These are phyloP conservation scores for Aspergillus sp. DNA, from an alignment of 2,329 filamentous ascomycete genomes.

Conservation along the genomic window DNA sequence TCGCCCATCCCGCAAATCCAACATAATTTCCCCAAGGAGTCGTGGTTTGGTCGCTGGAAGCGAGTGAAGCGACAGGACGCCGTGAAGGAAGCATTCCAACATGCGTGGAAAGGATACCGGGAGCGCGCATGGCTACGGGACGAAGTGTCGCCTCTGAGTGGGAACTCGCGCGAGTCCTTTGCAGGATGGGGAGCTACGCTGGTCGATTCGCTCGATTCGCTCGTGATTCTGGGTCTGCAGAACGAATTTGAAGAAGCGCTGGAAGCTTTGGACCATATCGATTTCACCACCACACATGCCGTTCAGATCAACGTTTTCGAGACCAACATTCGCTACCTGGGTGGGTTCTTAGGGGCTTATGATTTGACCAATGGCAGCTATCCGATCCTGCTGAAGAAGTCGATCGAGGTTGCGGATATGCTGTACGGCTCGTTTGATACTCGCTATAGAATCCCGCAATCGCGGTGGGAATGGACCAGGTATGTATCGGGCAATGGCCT, in stretches of 20 bases:
- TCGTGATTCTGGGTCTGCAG: conserved; percentile 79
- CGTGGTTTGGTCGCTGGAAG: conserved; percentile 56
- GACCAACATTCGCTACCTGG: conserved; percentile 87
- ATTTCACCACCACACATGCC: conserved; percentile 73
- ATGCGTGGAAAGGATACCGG: conserved; percentile 81
- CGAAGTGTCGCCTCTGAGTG: conserved; percentile 74
- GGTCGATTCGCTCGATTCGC: conserved; percentile 77
- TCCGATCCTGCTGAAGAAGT: conserved; percentile 70
- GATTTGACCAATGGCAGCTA: conserved; percentile 77
- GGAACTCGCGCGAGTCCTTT: conserved; percentile 73
- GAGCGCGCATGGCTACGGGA: conserved; percentile 81
- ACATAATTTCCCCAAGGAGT: conserved; percentile 66
- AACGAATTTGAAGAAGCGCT: conserved; percentile 79
- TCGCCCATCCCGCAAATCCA: conserved; percentile 76
- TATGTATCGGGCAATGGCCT: conserved; percentile 27
- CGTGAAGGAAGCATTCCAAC: conserved; percentile 72
- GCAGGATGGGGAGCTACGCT: conserved; percentile 88
- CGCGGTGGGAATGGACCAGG: conserved; percentile 77
- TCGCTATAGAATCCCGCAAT: conserved; percentile 85
- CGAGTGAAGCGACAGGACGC: conserved; percentile 63
- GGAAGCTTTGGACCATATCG: conserved; percentile 67
- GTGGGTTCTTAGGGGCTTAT: conserved; percentile 80
- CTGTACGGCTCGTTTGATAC: conserved; percentile 85
- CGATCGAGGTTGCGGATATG: conserved; percentile 76
- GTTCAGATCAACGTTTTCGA: conserved; percentile 82